These are phyloP conservation scores for Kluyveromyces nonfermentans DNA, from an alignment of 805 yeast species.

Conservation along the genomic window DNA sequence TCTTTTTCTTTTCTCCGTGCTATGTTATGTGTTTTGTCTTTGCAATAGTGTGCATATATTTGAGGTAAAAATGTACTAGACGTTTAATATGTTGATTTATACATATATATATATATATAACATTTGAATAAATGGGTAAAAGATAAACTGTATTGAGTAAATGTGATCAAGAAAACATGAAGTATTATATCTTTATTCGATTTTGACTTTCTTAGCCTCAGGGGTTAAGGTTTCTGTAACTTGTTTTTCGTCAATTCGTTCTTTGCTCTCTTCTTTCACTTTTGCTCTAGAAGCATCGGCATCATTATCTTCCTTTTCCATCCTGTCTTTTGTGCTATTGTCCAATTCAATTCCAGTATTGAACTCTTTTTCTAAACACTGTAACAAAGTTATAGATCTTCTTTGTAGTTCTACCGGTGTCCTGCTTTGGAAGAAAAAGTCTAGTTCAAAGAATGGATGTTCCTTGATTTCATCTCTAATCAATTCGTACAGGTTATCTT, in stretches of 20 bases:
- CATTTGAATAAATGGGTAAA: no score
- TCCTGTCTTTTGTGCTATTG: conserved; percentile 18
- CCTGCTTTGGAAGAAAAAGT: conserved; percentile 78
- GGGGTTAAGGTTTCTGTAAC: conserved; percentile 3
- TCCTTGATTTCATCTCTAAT: conserved; percentile 66
- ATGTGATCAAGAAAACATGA: no score
- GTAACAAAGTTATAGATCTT: conserved; percentile 70
- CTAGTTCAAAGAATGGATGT: conserved; percentile 74
- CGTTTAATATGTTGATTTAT: no score
- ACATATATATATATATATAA: no score
- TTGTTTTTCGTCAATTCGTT: background rate
- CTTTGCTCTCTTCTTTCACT: conserved; percentile 10
- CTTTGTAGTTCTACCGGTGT: conserved; percentile 70
- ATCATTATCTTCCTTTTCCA: conserved; percentile 22
- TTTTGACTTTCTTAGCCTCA: conserved; percentile 9
- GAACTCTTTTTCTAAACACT: conserved; percentile 64
- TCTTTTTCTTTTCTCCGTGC: background rate
- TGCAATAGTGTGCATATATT: no score
- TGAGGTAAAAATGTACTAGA: no score
- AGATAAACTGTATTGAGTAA: no score
- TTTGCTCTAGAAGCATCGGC: conserved; percentile 21
- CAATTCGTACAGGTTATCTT: conserved; percentile 67
- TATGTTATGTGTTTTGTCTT: background rate
- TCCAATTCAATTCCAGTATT: conserved; percentile 31
- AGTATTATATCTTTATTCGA: conserved; percentile 4